Conservation (phyloP, 306 rosid species). For the Ormosia emarginata region DNA sequence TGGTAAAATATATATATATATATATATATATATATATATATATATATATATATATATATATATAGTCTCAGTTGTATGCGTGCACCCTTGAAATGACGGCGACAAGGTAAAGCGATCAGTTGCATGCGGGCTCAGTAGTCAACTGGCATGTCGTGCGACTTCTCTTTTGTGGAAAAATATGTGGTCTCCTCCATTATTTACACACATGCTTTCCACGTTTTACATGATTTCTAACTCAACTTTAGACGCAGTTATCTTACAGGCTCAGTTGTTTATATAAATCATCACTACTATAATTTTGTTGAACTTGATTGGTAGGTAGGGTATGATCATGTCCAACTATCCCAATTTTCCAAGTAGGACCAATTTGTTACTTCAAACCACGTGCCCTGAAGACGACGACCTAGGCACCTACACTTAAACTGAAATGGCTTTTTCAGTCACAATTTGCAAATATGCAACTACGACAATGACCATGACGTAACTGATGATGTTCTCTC, state of each 20-base stretch:
- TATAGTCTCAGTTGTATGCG: too few species aligned
- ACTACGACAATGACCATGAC: neutral
- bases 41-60: too few species aligned
- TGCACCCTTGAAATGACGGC: neutral
- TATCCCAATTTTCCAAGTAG: neutral
- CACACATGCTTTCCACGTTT: neutral
- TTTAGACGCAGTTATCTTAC: neutral
- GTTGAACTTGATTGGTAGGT: neutral
- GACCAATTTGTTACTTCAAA: neutral
- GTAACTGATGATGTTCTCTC: neutral
- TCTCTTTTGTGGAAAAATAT: neutral
- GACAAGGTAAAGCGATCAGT: neutral
- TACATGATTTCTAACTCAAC: neutral
- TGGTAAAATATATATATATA: too few species aligned
- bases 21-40: too few species aligned
- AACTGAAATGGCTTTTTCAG: neutral
- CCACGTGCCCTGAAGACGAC: neutral
- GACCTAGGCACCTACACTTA: neutral
- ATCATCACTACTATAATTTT: too few species aligned
- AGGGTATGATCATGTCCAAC: neutral
- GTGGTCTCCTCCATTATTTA: neutral
- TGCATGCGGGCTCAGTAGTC: neutral
- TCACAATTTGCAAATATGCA: neutral
- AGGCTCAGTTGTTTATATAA: neutral
- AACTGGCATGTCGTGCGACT: neutral